Evolutionary conservation across 208 protist species (phyloP).

Genomic region (Trypanosoma avium): DNA sequence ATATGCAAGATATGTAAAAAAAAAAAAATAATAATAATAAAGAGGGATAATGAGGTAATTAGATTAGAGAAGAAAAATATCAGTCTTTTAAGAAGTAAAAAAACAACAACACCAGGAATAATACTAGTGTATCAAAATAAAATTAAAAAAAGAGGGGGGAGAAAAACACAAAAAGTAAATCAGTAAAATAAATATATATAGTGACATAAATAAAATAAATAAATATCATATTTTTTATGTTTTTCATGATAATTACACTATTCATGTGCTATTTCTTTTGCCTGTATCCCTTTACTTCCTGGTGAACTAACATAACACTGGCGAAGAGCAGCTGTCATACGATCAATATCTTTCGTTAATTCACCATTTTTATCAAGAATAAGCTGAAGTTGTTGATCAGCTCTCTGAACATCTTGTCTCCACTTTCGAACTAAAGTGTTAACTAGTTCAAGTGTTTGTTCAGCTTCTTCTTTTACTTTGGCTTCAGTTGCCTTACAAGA

Average conservation of each 20-base stretch:
- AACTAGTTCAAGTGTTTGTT: constrained; percentile 59
- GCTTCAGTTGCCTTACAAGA: constrained; percentile 50
- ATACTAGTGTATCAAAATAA: too few relatives aligned
- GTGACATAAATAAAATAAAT: neutral
- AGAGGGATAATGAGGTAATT: neutral
- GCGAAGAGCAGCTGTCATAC: constrained; percentile 74
- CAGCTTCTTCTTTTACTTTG: constrained; percentile 48
- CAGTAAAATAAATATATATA: too few relatives aligned
- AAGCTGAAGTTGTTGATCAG: constrained; percentile 66
- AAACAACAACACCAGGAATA: too few relatives aligned
- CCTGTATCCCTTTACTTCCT: neutral
- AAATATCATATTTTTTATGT: neutral
- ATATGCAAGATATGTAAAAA: neutral
- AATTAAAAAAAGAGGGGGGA: too few relatives aligned
- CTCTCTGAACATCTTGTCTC: constrained; percentile 49
- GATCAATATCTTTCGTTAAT: constrained; percentile 77
- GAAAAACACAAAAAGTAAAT: too few relatives aligned
- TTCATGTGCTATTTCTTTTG: neutral
- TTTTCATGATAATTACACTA: neutral
- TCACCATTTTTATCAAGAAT: constrained; percentile 86
- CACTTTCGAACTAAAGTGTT: constrained; percentile 54
- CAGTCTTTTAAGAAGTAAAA: neutral
- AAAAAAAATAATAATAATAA: constrained; percentile 10
- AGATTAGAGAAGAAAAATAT: neutral
- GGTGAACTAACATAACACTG: constrained; percentile 57